These are phyloP conservation scores for Geotrichum histeridarum DNA, from an alignment of 1,139 yeast species.

Conservation along the genomic window DNA sequence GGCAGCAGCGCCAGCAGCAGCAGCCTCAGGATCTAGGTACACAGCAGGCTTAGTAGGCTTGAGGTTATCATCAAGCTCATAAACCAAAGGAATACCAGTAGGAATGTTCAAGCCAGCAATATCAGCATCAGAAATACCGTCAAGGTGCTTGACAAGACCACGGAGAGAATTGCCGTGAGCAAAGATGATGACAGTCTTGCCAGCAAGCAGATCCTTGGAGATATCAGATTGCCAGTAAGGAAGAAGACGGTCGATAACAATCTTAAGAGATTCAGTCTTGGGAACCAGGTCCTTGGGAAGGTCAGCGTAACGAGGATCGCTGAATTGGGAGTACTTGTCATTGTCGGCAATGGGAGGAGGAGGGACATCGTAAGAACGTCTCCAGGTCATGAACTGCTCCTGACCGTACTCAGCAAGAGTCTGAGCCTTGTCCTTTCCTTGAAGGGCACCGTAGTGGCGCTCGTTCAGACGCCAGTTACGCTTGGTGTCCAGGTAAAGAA, in stretches of 20 bases:
- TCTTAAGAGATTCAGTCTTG: slow-evolving; percentile 88
- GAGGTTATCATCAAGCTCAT: slow-evolving; percentile 84
- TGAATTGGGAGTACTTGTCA: slow-evolving; percentile 77
- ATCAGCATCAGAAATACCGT: slow-evolving; percentile 84
- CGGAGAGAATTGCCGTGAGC: slow-evolving; percentile 99
- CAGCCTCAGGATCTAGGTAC: slow-evolving; percentile 98
- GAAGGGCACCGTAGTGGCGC: slow-evolving; percentile 98
- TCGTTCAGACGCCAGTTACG: slow-evolving; percentile 98
- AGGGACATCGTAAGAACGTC: slow-evolving; percentile 96
- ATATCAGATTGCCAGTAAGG: slow-evolving; percentile 98
- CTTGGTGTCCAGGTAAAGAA: slow-evolving; percentile 85
- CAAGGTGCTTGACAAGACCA: slow-evolving; percentile 94
- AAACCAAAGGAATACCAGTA: slow-evolving; percentile 97
- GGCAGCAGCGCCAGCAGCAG: slow-evolving; percentile 99
- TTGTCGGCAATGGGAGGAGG: slow-evolving; percentile 82
- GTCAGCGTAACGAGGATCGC: slow-evolving; percentile 78
- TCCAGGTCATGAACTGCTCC: slow-evolving; percentile 93
- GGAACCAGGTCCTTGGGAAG: slow-evolving; percentile 84
- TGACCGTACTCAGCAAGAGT: slow-evolving; percentile 83
- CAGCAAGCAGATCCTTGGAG: slow-evolving; percentile 74
- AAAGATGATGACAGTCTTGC: slow-evolving; percentile 87
- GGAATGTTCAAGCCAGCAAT: slow-evolving; percentile 95
- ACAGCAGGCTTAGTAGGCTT: slow-evolving; percentile 89
- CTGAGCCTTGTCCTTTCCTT: slow-evolving; percentile 97
- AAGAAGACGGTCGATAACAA: slow-evolving; percentile 93